These are phyloP conservation scores for Cokeromyces recurvatus DNA, from an alignment of 371 early-diverging fungal genomes.

Conservation along the genomic window DNA sequence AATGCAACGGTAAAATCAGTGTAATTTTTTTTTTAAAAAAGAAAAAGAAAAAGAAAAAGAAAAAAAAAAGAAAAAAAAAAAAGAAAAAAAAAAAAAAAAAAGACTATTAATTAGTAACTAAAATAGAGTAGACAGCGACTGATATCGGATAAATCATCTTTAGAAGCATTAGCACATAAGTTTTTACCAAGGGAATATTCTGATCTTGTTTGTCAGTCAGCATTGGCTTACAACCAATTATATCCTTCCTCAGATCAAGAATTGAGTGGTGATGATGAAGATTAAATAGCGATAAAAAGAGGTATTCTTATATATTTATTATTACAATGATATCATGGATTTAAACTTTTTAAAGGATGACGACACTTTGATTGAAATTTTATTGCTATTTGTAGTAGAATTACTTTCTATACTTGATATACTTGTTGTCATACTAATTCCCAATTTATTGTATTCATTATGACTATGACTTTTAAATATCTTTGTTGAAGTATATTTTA, in stretches of 20 bases:
- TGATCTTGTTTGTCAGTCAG: slow-evolving; percentile 7
- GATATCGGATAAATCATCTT: neutral
- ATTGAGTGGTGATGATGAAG: neutral
- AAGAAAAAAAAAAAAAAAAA: neutral
- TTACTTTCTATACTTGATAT: too few relatives aligned
- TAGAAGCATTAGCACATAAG: slow-evolving; percentile 6
- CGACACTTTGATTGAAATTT: neutral
- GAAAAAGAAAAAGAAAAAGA: too few relatives aligned
- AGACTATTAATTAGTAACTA: neutral
- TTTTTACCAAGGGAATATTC: slow-evolving; percentile 12
- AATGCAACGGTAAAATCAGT: slow-evolving; percentile 15
- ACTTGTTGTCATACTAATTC: too few relatives aligned
- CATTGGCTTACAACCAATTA: slow-evolving; percentile 6
- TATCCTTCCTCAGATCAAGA: slow-evolving; percentile 2
- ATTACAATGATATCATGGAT: neutral
- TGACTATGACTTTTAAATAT: too few relatives aligned
- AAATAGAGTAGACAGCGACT: slow-evolving; percentile 3
- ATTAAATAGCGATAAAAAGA: neutral
- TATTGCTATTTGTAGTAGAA: neutral
- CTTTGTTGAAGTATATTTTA: too few relatives aligned
- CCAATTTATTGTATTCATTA: too few relatives aligned
- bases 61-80: neutral
- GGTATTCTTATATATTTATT: neutral
- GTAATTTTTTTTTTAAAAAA: neutral
- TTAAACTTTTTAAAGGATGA: slow-evolving; percentile 1